Conservation (phyloP, 768 basidiomycete species). For the Cystobasidium ongulense region DNA sequence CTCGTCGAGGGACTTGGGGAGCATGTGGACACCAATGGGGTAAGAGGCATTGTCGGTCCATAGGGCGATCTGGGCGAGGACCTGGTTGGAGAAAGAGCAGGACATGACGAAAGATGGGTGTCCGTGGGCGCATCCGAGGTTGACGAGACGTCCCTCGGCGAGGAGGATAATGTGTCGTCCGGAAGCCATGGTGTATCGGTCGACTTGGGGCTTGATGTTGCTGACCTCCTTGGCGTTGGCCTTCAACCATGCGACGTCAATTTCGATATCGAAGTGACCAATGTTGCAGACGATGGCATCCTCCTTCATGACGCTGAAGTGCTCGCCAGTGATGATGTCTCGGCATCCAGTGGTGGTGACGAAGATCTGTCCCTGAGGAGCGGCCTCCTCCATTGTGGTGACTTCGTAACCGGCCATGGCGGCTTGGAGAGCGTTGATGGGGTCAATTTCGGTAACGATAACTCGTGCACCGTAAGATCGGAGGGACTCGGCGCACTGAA, state of each 20-base stretch:
- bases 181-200: slow-evolving; percentile 83
- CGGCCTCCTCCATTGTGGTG: slow-evolving; percentile 96
- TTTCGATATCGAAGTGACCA: slow-evolving; percentile 54
- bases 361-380: slow-evolving; percentile 77
- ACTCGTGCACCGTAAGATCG: slow-evolving; percentile 96
- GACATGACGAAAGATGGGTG: slow-evolving; percentile 99
- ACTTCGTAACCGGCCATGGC: slow-evolving; percentile 99
- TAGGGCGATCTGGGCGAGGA: slow-evolving; percentile 82
- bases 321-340: slow-evolving; percentile 86
- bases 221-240: slow-evolving; percentile 68
- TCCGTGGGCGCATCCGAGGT: slow-evolving; percentile 97
- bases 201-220: slow-evolving; percentile 98
- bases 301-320: slow-evolving; percentile 90
- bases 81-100: slow-evolving; percentile 98
- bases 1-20: slow-evolving; percentile 97
- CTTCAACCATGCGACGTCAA: slow-evolving; percentile 98
- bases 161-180: slow-evolving; percentile 95
- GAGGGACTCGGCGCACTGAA: slow-evolving; percentile 89
- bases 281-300: slow-evolving; percentile 95
- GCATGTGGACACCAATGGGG: slow-evolving; percentile 94
- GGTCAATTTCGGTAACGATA: slow-evolving; percentile 94
- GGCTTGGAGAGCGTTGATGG: slow-evolving; percentile 98
- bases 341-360: slow-evolving; percentile 98
- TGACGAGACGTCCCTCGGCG: slow-evolving; percentile 97
- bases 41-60: slow-evolving; percentile 80